Percentiles rank a stretch among this genome's conserved stretches.
phyloP scores from a whole-genome alignment of 495 filamentous ascomycete species.

The Tetracladium marchalianum region DNA sequence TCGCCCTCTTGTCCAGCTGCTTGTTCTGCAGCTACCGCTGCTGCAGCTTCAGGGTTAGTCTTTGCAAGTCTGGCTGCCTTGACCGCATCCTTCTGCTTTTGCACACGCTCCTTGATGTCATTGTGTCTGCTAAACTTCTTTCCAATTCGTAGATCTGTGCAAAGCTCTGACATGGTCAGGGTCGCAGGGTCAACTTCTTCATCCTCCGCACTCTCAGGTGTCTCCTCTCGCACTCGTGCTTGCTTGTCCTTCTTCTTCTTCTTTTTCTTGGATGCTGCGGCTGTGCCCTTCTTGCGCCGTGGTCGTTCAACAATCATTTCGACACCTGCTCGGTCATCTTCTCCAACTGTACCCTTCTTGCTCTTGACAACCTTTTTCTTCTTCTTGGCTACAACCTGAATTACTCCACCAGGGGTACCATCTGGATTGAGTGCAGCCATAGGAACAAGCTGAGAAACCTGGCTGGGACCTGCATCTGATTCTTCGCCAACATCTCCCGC shows the following conservation, averaged over 20 bases:
- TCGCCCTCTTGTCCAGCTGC: slow-evolving; percentile 4
- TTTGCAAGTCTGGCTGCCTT: slow-evolving; percentile 20
- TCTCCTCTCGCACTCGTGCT: slow-evolving; percentile 38
- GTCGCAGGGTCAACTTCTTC: slow-evolving; percentile 56
- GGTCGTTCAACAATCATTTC: slow-evolving; percentile 9
- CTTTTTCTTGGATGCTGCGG: slow-evolving; percentile 1
- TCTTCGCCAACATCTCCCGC: slow-evolving; percentile 4
- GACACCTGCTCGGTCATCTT: slow-evolving; percentile 11
- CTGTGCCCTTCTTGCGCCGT: not conserved
- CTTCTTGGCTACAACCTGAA: slow-evolving; percentile 20
- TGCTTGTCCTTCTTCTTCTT: slow-evolving; percentile 20
- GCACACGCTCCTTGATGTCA: slow-evolving; percentile 38
- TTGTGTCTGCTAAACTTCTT: slow-evolving; percentile 65
- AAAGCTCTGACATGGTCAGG: slow-evolving; percentile 77
- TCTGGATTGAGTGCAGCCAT: slow-evolving; percentile 16
- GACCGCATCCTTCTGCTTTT: slow-evolving; percentile 24
- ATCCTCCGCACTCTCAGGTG: slow-evolving; percentile 69
- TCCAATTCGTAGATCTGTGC: slow-evolving; percentile 65
- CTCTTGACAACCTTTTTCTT: slow-evolving; percentile 12
- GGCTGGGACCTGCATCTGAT: not conserved
- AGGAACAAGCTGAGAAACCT: slow-evolving; percentile 6
- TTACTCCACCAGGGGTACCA: slow-evolving; percentile 20
- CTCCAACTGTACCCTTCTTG: slow-evolving; percentile 12
- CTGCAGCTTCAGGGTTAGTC: slow-evolving; percentile 21
- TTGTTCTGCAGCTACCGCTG: slow-evolving; percentile 5